Conservation (phyloP, 2,329 filamentous ascomycete genomes). For the Bipolaris sorokiniana region DNA sequence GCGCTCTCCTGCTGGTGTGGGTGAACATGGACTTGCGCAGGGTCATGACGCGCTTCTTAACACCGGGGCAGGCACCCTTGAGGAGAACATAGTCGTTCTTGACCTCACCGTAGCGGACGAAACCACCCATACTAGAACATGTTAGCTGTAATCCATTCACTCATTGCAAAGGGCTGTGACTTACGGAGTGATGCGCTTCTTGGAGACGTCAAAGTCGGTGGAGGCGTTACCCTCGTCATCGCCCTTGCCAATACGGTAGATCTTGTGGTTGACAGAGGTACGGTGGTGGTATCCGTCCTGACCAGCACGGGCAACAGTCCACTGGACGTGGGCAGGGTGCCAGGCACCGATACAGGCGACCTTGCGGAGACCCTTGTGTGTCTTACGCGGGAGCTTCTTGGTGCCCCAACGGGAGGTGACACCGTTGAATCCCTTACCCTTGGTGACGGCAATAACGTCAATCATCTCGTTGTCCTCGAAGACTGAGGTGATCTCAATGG, state of each 20-base stretch:
- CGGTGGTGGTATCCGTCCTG: constrained; percentile 99
- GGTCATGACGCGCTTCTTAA: constrained; percentile 99
- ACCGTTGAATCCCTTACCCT: constrained; percentile 98
- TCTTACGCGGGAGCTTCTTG: constrained; percentile 99
- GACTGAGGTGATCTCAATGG: constrained; percentile 87
- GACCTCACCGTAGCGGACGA: constrained; percentile 98
- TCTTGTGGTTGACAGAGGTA: constrained; percentile 99
- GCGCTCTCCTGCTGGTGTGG: constrained; percentile 91
- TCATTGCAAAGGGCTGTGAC: constrained; percentile 53
- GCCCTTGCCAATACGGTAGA: constrained; percentile 97
- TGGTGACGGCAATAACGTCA: constrained; percentile 98
- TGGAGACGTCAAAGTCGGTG: constrained; percentile 94
- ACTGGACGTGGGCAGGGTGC: constrained; percentile 99
- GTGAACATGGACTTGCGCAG: constrained; percentile 98
- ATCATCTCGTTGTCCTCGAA: constrained; percentile 99
- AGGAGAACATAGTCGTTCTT: constrained; percentile 99
- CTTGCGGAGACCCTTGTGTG: constrained; percentile 99
- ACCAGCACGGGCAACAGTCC: constrained; percentile 99
- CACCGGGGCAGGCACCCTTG: constrained; percentile 96
- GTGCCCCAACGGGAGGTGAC: constrained; percentile 98
- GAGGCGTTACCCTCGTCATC: constrained; percentile 89
- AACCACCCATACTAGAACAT: constrained; percentile 84
- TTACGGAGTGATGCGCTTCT: constrained; percentile 99
- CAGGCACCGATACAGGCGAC: constrained; percentile 99
- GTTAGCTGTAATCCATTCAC: constrained; percentile 42